Evolutionary conservation across 139 green algal genomes (phyloP), one percentile per base, ranked within the genome.

Genomic region (Picochlorum costavermella): DNA sequence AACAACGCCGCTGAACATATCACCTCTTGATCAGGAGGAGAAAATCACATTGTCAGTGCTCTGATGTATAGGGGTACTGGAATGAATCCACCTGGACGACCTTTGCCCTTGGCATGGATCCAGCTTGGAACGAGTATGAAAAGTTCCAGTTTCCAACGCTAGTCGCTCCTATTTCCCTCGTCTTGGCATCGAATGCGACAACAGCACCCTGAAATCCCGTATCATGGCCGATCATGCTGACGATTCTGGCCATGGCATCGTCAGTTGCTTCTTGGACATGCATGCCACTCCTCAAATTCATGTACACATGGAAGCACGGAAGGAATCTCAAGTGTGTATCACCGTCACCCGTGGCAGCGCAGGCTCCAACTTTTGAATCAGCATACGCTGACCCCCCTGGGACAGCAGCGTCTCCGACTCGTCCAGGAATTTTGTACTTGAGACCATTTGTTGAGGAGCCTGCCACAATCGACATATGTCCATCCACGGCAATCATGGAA

Each of bases 281-380:
- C 50, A 74, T 46, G 3, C 83, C 83, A 2, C 28, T 69, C 8
- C 84, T 56, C 78, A 92, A 82, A 36, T 55, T 75, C 60, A 88
- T 85, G 8, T 92, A 83, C 4, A 78, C 84, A 20, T 76, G 69
- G 26, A 73, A 88, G 70, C 84, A 91, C 1, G 80, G 84, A 46
- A 87, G 71, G 62, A 92, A 92, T n/a, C 82, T 67, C 40, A 92
- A 70, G 64, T 92, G 87, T 6, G 73, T 28, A 72, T 92, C 85
- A 5, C 85, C 85, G 61, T 92, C 83, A 1, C 85, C 85, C 12
- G 85, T 92, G 26, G 83, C 74, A 2, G 83, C 85, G 69, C 85
- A 92, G 3, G 56, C 85, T 4, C 85, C 85, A 3, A 86, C 79
- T 5, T 73, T 67, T 13, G 23, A 71, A 59, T 90, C 85, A 1